Evolutionary conservation across 805 yeast genomes (phyloP), one percentile per base, ranked within the genome.

Genomic region (Saturnispora ahearnii): DNA sequence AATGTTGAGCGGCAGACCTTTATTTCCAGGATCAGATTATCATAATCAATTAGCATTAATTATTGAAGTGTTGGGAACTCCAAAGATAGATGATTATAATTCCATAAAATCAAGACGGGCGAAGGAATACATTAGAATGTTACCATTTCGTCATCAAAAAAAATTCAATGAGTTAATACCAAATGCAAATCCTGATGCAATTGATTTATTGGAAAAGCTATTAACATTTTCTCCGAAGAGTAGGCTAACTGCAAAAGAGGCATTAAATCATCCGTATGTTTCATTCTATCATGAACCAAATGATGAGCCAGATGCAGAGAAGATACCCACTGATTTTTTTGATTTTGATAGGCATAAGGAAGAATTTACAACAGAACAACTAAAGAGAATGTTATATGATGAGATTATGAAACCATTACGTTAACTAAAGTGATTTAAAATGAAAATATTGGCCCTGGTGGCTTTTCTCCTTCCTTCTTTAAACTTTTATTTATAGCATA

Each of bases 21-120:
- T 91, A 41, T 91, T 91, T 66, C 96, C 96, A 3, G 98, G 98
- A 7, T 79, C 86, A 53, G 97, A 91, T 68, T 93, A 91, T 65
- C 91, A 89, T 62, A 86, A 88, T 64, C 98, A 91, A 63, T 70
- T 91, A 56, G 80, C 87, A 73, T 72, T 87, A 54, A 89, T 91
- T 46, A 81, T 91, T 67, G 86, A 87, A 57, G 77, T 87, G 1
- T 70, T 91, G 48, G 98, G 98, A 0, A 85, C 97, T 0, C 98
- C 98, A 11, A 73, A 78, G 46, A 80, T 77, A 65, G 90, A 84
- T 51, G 93, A 87, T 63, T 82, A 84, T 63, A 73, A 76, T 57
- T 77, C 82, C 46, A 84, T 87, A 54, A 84, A 82, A 62, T 82
- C 88, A 37, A 80, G 79, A 58, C 72, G 96, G 31, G 97, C 97